These are phyloP conservation scores for Sequoiadendron giganteum DNA, from an alignment of 75 land plant species.

Conservation along the genomic window DNA sequence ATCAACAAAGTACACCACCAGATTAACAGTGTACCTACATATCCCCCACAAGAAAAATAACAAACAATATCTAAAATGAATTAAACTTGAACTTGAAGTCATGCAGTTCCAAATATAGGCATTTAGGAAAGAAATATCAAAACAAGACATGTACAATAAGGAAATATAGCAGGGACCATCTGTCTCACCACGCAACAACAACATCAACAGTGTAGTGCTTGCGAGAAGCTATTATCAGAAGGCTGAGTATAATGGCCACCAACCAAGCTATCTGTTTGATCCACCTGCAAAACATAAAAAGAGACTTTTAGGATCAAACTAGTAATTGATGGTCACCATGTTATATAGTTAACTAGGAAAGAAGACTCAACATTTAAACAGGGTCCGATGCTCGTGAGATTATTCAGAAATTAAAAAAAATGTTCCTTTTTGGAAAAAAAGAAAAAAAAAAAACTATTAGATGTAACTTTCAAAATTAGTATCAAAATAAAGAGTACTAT, in stretches of 20 bases:
- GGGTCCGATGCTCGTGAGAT: not conserved
- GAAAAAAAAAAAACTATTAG: too few relatives aligned
- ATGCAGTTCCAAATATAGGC: not conserved
- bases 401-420: too few relatives aligned
- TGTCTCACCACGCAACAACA: constrained; percentile 86
- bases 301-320: not conserved
- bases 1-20: constrained; percentile 88
- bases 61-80: not conserved
- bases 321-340: not conserved
- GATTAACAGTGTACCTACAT: constrained; percentile 90
- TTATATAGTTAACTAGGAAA: not conserved
- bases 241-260: constrained; percentile 58
- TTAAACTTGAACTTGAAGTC: not conserved
- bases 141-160: not conserved
- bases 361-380: not conserved
- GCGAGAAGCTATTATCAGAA: constrained; percentile 87
- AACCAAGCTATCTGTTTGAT: constrained; percentile 83
- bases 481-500: too few relatives aligned
- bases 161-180: not conserved
- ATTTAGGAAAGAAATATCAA: not conserved
- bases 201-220: constrained; percentile 97
- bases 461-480: too few relatives aligned
- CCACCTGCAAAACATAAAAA: constrained; percentile 43
- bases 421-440: too few relatives aligned
- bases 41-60: not conserved